A percentile compares a stretch with the other conserved stretches of the same genome.
Evolutionary conservation across 768 basidiomycete genomes (phyloP).

Genomic region (Collybia sp.): DNA sequence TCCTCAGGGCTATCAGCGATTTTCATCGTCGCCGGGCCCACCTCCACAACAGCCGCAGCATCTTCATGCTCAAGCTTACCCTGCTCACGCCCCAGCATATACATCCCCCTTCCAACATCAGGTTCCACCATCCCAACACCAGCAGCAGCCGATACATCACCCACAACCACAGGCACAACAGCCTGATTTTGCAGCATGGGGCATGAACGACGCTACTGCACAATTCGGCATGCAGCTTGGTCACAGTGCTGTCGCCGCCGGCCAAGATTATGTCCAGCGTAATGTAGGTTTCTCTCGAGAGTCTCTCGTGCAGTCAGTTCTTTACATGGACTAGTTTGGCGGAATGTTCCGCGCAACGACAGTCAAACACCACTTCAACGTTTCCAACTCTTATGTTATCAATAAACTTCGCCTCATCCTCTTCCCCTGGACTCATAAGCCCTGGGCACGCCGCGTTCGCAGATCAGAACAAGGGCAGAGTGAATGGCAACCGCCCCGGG

Average conservation of each 20-base stretch:
- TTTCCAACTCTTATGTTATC: constrained; percentile 94
- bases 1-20: constrained; percentile 72
- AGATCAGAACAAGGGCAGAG: constrained; percentile 62
- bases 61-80: constrained; percentile 20
- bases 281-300: constrained; percentile 58
- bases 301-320: constrained; percentile 4
- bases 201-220: constrained; percentile 89
- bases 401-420: constrained; percentile 81
- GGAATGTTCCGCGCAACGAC: constrained; percentile 70
- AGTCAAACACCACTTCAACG: constrained; percentile 91
- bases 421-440: constrained; percentile 94
- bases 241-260: constrained; percentile 84
- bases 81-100: constrained; percentile 40
- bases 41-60: constrained; percentile 19
- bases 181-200: constrained; percentile 68
- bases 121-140: constrained; percentile 14
- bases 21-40: constrained; percentile 54
- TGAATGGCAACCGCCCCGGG: constrained; percentile 86
- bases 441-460: constrained; percentile 71
- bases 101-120: constrained; percentile 46
- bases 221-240: constrained; percentile 97
- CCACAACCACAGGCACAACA: constrained; percentile 13
- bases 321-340: constrained; percentile 55
- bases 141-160: constrained; percentile 21
- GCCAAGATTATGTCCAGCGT: constrained; percentile 93